Conservation (phyloP, 257 asterid genomes). For the Leptodermis oblonga region DNA sequence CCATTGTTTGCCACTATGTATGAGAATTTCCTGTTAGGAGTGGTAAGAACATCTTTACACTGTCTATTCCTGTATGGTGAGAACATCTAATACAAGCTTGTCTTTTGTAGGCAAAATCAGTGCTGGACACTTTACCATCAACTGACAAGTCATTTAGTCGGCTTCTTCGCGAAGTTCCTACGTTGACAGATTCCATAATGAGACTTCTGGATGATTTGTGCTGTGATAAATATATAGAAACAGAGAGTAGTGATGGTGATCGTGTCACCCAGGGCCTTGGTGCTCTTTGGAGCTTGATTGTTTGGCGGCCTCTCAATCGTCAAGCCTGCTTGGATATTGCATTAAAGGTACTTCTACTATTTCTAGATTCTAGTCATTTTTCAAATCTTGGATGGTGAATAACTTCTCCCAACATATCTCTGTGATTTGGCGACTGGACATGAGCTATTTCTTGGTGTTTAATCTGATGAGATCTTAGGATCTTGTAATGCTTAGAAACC, state of each 20-base stretch:
- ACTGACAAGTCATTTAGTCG: slow-evolving; percentile 92
- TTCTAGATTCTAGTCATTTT: slow-evolving; percentile 1
- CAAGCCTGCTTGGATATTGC: slow-evolving; percentile 89
- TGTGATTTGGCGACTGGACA: neutral
- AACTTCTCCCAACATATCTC: neutral
- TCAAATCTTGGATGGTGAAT: too few relatives aligned
- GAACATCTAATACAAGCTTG: slow-evolving; percentile 26
- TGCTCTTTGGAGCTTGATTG: slow-evolving; percentile 84
- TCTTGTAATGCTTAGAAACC: neutral
- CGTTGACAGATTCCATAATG: slow-evolving; percentile 73
- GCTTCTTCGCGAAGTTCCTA: slow-evolving; percentile 93
- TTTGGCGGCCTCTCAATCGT: slow-evolving; percentile 79
- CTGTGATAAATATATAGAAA: slow-evolving; percentile 49
- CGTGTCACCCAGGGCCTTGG: slow-evolving; percentile 99
- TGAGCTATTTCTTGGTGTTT: neutral
- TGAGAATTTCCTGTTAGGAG: slow-evolving; percentile 74
- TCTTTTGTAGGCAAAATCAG: slow-evolving; percentile 62
- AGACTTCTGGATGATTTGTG: slow-evolving; percentile 72
- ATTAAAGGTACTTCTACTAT: slow-evolving; percentile 57
- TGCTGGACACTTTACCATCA: slow-evolving; percentile 77
- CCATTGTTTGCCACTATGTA: slow-evolving; percentile 63
- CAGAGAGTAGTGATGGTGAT: slow-evolving; percentile 67
- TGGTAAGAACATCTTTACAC: slow-evolving; percentile 51
- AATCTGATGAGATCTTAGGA: neutral
- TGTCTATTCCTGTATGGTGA: slow-evolving; percentile 5